Evolutionary conservation across 176 grass and related monocot genomes (phyloP).

Genomic region (Ananas comosus): DNA sequence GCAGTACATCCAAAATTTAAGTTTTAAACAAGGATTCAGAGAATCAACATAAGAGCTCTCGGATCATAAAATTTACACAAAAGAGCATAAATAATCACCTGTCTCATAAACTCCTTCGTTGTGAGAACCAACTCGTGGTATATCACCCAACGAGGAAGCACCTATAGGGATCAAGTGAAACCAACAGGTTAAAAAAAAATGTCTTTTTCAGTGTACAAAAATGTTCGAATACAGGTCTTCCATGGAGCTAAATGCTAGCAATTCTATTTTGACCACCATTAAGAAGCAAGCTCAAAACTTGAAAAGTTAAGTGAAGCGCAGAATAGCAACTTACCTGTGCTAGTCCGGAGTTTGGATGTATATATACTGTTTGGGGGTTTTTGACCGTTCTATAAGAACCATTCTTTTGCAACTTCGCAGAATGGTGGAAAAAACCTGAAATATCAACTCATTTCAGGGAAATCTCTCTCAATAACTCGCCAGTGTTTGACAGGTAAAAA

Average conservation of each 20-base stretch:
- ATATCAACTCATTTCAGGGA: not conserved
- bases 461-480: too few species aligned
- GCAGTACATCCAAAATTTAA: conserved; percentile 10
- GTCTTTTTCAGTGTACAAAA: not conserved
- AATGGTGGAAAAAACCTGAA: conserved; percentile 94
- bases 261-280: not conserved
- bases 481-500: not conserved
- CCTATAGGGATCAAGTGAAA: conserved; percentile 23
- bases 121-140: conserved; percentile 89
- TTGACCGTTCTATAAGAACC: conserved; percentile 82
- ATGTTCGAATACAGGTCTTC: not conserved
- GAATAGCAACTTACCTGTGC: conserved; percentile 46
- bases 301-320: not conserved
- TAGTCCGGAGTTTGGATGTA: conserved; percentile 88
- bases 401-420: conserved; percentile 79
- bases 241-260: not conserved
- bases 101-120: conserved; percentile 90
- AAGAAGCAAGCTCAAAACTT: not conserved
- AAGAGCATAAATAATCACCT: conserved; percentile 34
- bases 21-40: conserved; percentile 6
- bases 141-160: conserved; percentile 72
- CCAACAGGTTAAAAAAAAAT: not conserved
- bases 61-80: not conserved
- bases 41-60: not conserved
- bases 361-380: conserved; percentile 75